phyloP scores from a whole-genome alignment of 2,329 filamentous ascomycete species.

The Fusarium concolor region DNA sequence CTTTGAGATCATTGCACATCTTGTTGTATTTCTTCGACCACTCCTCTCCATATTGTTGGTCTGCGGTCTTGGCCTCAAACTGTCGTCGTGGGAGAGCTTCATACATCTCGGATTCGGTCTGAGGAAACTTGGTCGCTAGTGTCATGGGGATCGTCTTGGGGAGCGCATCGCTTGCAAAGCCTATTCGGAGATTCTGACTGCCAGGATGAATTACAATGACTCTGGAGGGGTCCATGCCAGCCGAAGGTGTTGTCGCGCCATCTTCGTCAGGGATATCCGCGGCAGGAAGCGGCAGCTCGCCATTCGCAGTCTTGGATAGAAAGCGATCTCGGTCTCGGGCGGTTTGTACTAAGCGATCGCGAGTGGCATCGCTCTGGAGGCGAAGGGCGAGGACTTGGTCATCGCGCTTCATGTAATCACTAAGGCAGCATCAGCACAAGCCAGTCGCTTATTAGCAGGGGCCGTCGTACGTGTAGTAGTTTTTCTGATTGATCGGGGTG shows the following conservation, averaged over 20 bases:
- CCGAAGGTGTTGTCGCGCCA: slow-evolving; percentile 64
- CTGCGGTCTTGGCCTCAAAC: slow-evolving; percentile 69
- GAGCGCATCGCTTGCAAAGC: slow-evolving; percentile 93
- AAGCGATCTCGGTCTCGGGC: slow-evolving; percentile 90
- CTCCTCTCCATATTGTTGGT: slow-evolving; percentile 90
- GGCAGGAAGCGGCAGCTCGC: slow-evolving; percentile 71
- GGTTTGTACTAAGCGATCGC: slow-evolving; percentile 84
- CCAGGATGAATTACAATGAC: slow-evolving; percentile 96
- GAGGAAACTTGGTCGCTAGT: slow-evolving; percentile 80
- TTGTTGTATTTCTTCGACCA: slow-evolving; percentile 79
- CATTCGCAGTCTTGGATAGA: slow-evolving; percentile 78
- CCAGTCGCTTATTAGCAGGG: neutral
- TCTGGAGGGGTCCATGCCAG: slow-evolving; percentile 81
- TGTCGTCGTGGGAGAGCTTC: slow-evolving; percentile 81
- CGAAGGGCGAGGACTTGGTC: slow-evolving; percentile 93
- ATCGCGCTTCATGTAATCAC: slow-evolving; percentile 97
- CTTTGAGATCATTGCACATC: slow-evolving; percentile 87
- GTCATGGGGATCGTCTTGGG: slow-evolving; percentile 96
- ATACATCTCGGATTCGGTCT: slow-evolving; percentile 86
- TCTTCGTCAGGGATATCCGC: slow-evolving; percentile 70
- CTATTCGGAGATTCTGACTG: slow-evolving; percentile 94
- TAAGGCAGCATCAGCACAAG: slow-evolving; percentile 53
- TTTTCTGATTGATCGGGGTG: slow-evolving; percentile 97
- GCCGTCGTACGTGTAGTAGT: slow-evolving; percentile 86
- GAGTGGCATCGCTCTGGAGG: slow-evolving; percentile 86